Base-by-base conservation (phyloP, 148 eudicot genomes). In the Diospyros kaki region DNA sequence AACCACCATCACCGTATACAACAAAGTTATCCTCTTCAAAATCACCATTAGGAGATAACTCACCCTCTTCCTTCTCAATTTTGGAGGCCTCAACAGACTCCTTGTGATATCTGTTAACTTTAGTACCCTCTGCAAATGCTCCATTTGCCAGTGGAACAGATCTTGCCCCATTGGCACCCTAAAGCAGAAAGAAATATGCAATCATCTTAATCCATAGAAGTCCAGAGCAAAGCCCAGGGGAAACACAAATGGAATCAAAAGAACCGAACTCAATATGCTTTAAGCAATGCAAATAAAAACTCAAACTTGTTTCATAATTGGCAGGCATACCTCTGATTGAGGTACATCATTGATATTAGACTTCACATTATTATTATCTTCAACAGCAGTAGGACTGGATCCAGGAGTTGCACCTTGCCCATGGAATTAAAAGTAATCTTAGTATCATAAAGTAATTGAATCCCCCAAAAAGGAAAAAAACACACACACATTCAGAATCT, bases 31-130 rank as follows among this genome's bases (percentile, higher is more conserved):
- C 93, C 78, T 86, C 97, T 64, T 84, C 94, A 77, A 80, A 81
- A 81, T 91, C 94, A 77, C 84, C 84, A 77, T 72, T 85, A 66
- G 96, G 95, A 11, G 95, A 91, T 69, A 88, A 75, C 78, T 94
- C 97, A 63, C 93, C 98, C 79, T 90, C 97, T 84, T 92, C 98
- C 84, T 90, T 90, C 77, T 90, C 98, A 81, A 46, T 77, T 80
- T 84, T 86, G 56, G 89, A 68, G 40, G 81, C 79, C 76, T 84
- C 88, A 70, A 59, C 75, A 72, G 82, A 58, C 65, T 79, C 86
- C 69, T 83, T 90, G 54, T 67, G 77, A 76, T 58, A 76, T 71
- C 66, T 76, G 60, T 75, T 81, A 17, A 74, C 69, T 81, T 77
- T 82, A 50, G 79, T 73, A 17, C 68, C 79, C 72, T 83, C 91